These are phyloP conservation scores for Epichloe baconii DNA, from an alignment of 2,329 filamentous ascomycete genomes.

Conservation along the genomic window DNA sequence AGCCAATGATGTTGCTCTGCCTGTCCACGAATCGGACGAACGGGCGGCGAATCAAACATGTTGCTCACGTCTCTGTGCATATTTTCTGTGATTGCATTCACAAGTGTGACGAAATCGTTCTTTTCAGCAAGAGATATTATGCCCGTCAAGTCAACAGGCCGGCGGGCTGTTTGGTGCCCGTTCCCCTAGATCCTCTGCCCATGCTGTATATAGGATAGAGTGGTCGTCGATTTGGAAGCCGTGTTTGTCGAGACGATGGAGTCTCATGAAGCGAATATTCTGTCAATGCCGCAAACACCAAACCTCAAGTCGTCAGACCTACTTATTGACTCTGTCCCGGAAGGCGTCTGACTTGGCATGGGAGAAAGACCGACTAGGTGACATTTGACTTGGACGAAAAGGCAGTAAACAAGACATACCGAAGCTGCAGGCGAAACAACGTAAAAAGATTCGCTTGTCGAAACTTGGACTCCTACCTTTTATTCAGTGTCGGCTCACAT, in stretches of 20 bases:
- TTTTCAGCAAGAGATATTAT: slow-evolving; percentile 35
- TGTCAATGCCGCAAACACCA: neutral
- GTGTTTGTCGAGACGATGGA: slow-evolving; percentile 2
- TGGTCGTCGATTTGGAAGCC: neutral
- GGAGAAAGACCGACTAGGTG: neutral
- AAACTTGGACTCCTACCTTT: slow-evolving; percentile 4
- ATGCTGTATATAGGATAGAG: slow-evolving; percentile 15
- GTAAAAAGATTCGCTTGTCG: neutral
- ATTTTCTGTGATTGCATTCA: slow-evolving; percentile 38
- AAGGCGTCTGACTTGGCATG: neutral
- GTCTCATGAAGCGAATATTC: neutral
- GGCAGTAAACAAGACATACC: neutral
- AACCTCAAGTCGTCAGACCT: neutral
- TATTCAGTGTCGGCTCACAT: slow-evolving; percentile 5
- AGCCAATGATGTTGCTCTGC: slow-evolving; percentile 23
- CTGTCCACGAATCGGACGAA: slow-evolving; percentile 18
- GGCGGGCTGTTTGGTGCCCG: slow-evolving; percentile 22
- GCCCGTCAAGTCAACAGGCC: slow-evolving; percentile 37
- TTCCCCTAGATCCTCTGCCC: slow-evolving; percentile 25
- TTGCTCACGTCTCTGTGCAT: slow-evolving; percentile 40
- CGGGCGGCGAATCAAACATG: slow-evolving; percentile 36
- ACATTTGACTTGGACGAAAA: neutral
- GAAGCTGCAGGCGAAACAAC: neutral
- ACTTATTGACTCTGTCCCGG: neutral
- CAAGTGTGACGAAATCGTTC: slow-evolving; percentile 37